These are phyloP conservation scores for Chaetomiaceae sp. DNA, from an alignment of 2,329 filamentous ascomycete species.

Conservation along the genomic window DNA sequence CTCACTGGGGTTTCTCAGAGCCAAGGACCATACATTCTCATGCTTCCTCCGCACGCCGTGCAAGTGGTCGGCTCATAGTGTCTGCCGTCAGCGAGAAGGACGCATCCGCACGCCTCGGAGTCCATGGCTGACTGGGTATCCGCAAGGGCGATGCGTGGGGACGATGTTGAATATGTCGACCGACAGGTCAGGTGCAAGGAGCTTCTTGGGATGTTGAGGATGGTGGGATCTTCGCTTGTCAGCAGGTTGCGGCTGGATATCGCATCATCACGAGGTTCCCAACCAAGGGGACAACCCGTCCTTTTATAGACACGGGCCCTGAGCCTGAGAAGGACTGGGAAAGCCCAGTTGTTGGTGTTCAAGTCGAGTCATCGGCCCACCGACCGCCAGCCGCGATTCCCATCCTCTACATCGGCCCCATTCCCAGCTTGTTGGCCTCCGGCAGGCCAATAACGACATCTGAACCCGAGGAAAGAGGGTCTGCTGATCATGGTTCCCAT, in stretches of 20 bases:
- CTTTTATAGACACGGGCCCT: constrained; percentile 11
- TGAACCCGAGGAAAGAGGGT: constrained; percentile 13
- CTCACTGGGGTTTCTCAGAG: neutral
- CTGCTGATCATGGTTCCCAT: constrained; percentile 23
- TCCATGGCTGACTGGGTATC: neutral
- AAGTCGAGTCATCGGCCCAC: neutral
- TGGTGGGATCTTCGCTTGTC: neutral
- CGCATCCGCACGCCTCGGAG: constrained; percentile 16
- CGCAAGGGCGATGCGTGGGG: neutral
- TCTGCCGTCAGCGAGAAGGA: constrained; percentile 3
- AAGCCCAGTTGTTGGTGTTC: neutral
- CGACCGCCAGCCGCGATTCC: constrained; percentile 7
- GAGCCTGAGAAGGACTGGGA: too few species aligned
- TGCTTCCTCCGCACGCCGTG: constrained; percentile 12
- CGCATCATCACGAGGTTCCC: neutral
- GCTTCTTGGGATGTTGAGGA: neutral
- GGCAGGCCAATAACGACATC: constrained; percentile 16
- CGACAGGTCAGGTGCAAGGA: too few species aligned
- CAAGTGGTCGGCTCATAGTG: constrained; percentile 6
- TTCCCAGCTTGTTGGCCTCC: constrained; percentile 8
- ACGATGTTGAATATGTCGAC: too few species aligned
- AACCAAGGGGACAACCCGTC: neutral
- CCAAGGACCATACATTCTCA: constrained; percentile 12
- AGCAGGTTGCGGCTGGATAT: neutral
- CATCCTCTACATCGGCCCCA: neutral